These are phyloP conservation scores for Domatiomyces globalis DNA, from an alignment of 2,329 filamentous ascomycete genomes.

Conservation along the genomic window DNA sequence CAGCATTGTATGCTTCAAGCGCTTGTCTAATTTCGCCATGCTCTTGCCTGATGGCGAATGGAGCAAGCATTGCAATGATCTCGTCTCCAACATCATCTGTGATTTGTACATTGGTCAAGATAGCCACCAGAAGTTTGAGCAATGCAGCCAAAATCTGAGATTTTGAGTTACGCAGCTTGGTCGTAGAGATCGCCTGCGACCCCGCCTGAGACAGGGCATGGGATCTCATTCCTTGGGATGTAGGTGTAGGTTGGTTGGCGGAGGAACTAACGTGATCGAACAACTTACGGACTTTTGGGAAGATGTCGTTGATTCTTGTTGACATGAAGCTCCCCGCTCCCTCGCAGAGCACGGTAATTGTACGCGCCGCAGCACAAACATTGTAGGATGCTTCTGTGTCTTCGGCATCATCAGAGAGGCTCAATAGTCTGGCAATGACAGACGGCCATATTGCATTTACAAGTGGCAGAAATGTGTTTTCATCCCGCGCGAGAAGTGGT, in stretches of 20 bases:
- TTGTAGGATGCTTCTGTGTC: conserved; percentile 35
- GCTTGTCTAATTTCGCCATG: conserved; percentile 5
- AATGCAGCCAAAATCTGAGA: conserved; percentile 11
- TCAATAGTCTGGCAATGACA: conserved; percentile 49
- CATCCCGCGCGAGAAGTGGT: conserved; percentile 57
- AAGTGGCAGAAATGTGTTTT: conserved; percentile 73
- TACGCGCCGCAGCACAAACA: conserved; percentile 52
- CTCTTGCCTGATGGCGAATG: conserved; percentile 2
- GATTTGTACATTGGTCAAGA: conserved; percentile 28
- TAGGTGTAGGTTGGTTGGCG: not conserved
- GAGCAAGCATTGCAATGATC: conserved; percentile 26
- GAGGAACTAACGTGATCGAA: conserved; percentile 19
- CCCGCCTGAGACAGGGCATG: no score
- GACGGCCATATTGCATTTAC: conserved; percentile 88
- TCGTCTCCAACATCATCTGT: conserved; percentile 28
- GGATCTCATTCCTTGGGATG: not conserved
- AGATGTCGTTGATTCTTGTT: conserved; percentile 60
- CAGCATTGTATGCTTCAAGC: conserved; percentile 13
- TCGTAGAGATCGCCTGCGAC: no score
- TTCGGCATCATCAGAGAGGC: conserved; percentile 16
- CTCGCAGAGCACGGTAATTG: conserved; percentile 54
- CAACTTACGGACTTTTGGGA: conserved; percentile 28
- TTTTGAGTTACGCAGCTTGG: conserved; percentile 3
- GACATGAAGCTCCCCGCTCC: conserved; percentile 69
- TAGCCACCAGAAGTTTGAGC: conserved; percentile 24